These are phyloP conservation scores for Harringtonia aguacate DNA, from an alignment of 2,329 filamentous ascomycete species.

Conservation along the genomic window DNA sequence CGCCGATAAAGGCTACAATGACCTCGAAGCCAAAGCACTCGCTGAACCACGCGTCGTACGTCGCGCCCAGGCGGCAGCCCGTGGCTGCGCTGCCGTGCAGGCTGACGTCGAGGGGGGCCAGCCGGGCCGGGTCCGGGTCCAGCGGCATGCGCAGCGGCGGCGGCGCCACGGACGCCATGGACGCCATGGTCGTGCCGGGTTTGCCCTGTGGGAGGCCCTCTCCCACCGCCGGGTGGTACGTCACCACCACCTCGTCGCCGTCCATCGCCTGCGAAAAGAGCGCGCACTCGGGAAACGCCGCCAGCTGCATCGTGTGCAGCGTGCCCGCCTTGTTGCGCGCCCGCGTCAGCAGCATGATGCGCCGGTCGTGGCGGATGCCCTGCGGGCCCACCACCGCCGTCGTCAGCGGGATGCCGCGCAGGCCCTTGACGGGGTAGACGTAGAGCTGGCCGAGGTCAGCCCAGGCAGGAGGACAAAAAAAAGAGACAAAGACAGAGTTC, in stretches of 20 bases:
- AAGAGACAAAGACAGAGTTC: neutral
- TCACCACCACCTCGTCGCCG: conserved; percentile 26
- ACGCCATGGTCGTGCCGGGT: conserved; percentile 27
- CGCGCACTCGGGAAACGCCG: conserved; percentile 44
- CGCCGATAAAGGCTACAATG: conserved; percentile 54
- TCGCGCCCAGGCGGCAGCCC: conserved; percentile 52
- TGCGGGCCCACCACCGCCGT: conserved; percentile 45
- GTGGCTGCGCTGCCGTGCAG: conserved; percentile 48
- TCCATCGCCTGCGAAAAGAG: conserved; percentile 53
- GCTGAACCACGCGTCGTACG: conserved; percentile 57
- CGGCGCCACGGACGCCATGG: conserved; percentile 18
- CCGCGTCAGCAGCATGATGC: conserved; percentile 57
- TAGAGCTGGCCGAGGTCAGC: conserved; percentile 50
- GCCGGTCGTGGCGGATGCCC: conserved; percentile 55
- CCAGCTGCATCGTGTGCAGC: conserved; percentile 49
- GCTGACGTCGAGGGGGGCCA: conserved; percentile 39
- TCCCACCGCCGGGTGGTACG: conserved; percentile 26
- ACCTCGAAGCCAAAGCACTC: conserved; percentile 52
- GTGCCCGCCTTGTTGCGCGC: conserved; percentile 21
- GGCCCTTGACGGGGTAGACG: conserved; percentile 64
- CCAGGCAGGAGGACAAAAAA: neutral
- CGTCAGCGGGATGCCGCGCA: conserved; percentile 48
- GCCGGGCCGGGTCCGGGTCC: conserved; percentile 32
- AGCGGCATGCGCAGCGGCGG: conserved; percentile 35
- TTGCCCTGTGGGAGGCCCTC: neutral